Percentiles rank a stretch among this genome's conserved stretches.
phyloP scores from a whole-genome alignment of 257 asterid genomes.

The Buddleja alternifolia region DNA sequence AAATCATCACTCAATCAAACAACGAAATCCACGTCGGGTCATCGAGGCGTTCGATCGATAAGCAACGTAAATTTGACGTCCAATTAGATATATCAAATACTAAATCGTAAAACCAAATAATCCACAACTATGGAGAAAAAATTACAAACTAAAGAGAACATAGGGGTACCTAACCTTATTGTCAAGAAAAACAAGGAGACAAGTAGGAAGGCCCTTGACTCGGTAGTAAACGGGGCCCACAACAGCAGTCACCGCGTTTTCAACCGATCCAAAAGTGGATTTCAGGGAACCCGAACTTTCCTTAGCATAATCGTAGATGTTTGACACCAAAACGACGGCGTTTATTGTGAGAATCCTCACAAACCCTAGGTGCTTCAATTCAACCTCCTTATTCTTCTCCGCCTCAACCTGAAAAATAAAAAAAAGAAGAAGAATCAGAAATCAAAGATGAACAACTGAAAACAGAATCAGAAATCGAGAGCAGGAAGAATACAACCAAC shows the following conservation, averaged over 20 bases:
- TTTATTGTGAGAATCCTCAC: constrained; percentile 41
- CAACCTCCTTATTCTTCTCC: constrained; percentile 38
- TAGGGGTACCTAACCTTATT: constrained; percentile 35
- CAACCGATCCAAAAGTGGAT: constrained; percentile 51
- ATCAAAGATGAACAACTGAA: neutral
- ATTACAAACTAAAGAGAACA: neutral
- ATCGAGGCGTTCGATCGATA: too few species aligned
- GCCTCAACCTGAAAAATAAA: constrained; percentile 41
- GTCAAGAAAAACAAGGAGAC: constrained; percentile 53
- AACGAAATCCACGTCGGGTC: too few species aligned
- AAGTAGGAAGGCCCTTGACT: constrained; percentile 46
- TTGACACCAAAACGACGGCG: constrained; percentile 38
- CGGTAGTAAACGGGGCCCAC: constrained; percentile 53
- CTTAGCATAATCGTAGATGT: constrained; percentile 56
- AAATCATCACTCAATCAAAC: too few species aligned
- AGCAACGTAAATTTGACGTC: too few species aligned
- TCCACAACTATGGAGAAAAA: neutral
- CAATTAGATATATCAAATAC: too few species aligned
- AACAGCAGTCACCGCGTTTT: constrained; percentile 50
- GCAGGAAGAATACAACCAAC: neutral
- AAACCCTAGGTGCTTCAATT: constrained; percentile 61
- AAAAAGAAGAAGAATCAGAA: neutral
- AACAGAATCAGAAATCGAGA: neutral
- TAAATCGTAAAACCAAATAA: too few species aligned
- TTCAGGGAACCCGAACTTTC: constrained; percentile 54